Conservation (phyloP, 345 rosid genomes). For the Gossypium ekmanianum region DNA sequence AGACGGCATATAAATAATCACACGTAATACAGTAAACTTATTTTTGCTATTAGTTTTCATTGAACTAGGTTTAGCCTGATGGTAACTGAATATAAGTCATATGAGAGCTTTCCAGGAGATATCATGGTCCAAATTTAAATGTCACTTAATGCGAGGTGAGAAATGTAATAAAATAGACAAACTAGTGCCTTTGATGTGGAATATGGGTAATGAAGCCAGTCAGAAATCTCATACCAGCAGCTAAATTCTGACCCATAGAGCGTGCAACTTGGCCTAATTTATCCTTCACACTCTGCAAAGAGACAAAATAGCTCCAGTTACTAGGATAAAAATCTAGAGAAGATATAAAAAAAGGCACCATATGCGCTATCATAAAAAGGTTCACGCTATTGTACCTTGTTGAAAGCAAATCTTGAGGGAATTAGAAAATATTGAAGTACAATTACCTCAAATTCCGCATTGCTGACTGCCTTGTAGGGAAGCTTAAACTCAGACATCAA, state of each 20-base stretch:
- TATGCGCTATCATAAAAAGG: neutral
- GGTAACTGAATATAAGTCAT: neutral
- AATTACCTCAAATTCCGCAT: constrained; percentile 69
- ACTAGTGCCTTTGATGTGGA: neutral
- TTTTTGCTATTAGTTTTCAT: constrained; percentile 1
- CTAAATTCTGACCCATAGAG: constrained; percentile 33
- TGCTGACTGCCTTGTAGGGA: constrained; percentile 60
- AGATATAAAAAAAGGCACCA: neutral
- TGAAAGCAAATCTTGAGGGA: neutral
- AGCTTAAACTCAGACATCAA: constrained; percentile 61
- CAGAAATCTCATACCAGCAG: constrained; percentile 39
- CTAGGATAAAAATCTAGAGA: neutral
- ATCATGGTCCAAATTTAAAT: neutral
- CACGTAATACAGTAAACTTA: neutral
- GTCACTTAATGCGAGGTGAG: neutral
- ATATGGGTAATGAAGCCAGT: neutral
- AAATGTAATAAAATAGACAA: neutral
- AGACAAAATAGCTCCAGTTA: neutral
- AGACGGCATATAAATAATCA: neutral
- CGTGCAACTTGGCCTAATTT: constrained; percentile 54
- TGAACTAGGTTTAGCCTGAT: neutral
- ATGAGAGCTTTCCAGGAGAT: neutral
- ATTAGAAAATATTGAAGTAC: neutral
- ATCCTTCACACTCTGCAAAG: constrained; percentile 43
- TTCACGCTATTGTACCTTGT: neutral